Conservation (phyloP, 148 eudicot genomes). For the Selenicereus undatus region DNA sequence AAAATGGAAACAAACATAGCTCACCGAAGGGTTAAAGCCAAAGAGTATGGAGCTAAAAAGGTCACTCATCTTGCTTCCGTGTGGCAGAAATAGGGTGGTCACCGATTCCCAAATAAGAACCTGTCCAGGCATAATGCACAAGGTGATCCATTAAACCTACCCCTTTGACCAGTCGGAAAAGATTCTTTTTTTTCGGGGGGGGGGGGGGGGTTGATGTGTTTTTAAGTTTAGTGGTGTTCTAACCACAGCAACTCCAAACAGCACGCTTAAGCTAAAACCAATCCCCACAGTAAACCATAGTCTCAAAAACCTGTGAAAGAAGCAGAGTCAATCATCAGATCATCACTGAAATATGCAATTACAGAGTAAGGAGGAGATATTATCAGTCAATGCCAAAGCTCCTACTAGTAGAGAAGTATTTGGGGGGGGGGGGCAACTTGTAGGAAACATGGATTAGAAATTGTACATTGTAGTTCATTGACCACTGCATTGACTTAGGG, state of each 20-base stretch:
- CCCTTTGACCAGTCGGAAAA: no score
- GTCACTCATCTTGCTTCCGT: constrained; percentile 36
- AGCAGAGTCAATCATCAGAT: constrained; percentile 7
- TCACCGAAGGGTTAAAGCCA: constrained; percentile 63
- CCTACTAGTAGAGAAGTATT: background rate
- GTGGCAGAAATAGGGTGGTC: constrained; percentile 36
- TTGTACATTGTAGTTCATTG: background rate
- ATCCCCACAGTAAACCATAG: constrained; percentile 74
- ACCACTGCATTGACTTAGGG: background rate
- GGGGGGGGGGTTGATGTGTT: no score
- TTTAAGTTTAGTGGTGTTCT: constrained; percentile 14
- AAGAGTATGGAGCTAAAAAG: constrained; percentile 47
- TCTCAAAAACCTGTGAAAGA: constrained; percentile 51
- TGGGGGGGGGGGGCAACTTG: background rate
- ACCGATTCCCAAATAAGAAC: constrained; percentile 56
- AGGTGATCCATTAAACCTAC: background rate
- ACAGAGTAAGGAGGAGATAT: background rate
- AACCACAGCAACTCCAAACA: constrained; percentile 69
- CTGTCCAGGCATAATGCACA: constrained; percentile 33
- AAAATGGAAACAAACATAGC: constrained; percentile 21
- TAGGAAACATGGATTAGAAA: background rate
- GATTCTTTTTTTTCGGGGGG: no score
- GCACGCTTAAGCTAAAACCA: constrained; percentile 65
- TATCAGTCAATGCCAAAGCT: background rate
- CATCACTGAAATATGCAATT: background rate